Evolutionary conservation across 176 grass and related monocot genomes (phyloP).

Genomic region (Pontederia crassipes): DNA sequence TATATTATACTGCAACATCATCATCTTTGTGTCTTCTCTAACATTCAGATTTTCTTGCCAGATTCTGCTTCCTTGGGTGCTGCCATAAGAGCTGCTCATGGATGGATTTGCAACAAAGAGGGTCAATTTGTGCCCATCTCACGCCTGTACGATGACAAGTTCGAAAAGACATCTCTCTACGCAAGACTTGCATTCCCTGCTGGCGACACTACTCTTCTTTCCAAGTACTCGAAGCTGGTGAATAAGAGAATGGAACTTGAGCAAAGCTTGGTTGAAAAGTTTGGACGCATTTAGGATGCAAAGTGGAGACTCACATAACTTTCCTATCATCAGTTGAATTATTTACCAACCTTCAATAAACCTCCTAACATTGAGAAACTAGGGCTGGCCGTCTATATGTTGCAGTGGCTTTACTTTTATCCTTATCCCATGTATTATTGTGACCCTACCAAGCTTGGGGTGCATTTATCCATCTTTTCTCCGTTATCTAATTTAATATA

Average conservation of each 20-base stretch:
- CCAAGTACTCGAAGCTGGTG: constrained; percentile 62
- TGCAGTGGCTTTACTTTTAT: too few species aligned
- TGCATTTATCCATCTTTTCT: too few species aligned
- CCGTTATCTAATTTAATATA: too few species aligned
- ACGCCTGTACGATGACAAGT: constrained; percentile 41
- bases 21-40: too few species aligned
- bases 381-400: too few species aligned
- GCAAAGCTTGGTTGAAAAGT: constrained; percentile 46
- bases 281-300: constrained; percentile 32
- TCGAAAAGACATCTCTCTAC: constrained; percentile 58
- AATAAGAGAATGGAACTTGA: constrained; percentile 86
- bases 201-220: constrained; percentile 30
- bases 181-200: constrained; percentile 43
- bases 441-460: too few species aligned
- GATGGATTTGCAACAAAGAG: constrained; percentile 74
- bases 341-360: too few species aligned
- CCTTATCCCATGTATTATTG: too few species aligned
- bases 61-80: constrained; percentile 87
- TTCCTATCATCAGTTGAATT: too few species aligned
- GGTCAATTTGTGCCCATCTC: constrained; percentile 64
- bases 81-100: constrained; percentile 76
- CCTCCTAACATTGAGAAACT: too few species aligned
- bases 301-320: neutral
- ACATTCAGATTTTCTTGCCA: constrained; percentile 1
- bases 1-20: too few species aligned